These are phyloP conservation scores for Neoascochyta sp. DNA, from an alignment of 2,329 filamentous ascomycete species.

Conservation along the genomic window DNA sequence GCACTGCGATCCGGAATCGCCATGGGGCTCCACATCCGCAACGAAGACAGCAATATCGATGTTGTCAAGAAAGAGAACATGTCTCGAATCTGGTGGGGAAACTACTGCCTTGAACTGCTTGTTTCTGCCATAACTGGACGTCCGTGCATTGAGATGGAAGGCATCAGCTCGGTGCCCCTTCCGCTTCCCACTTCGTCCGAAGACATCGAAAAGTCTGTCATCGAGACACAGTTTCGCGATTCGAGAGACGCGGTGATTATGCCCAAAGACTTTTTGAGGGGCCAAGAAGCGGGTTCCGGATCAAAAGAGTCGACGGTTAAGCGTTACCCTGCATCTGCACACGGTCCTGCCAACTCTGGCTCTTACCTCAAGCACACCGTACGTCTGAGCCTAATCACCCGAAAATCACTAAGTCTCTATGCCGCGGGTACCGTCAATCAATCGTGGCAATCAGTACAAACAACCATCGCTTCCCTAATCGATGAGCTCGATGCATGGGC, in stretches of 20 bases:
- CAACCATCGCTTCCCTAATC: constrained; percentile 22
- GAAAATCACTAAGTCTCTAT: constrained; percentile 35
- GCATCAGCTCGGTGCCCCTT: constrained; percentile 28
- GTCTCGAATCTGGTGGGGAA: constrained; percentile 40
- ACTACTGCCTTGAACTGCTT: constrained; percentile 37
- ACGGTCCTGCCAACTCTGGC: constrained; percentile 17
- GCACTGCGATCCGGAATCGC: constrained; percentile 35
- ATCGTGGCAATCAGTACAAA: constrained; percentile 38
- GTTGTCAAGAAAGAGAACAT: constrained; percentile 32
- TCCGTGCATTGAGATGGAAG: constrained; percentile 29
- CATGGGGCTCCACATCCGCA: constrained; percentile 38
- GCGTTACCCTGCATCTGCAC: too few relatives aligned
- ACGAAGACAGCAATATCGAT: constrained; percentile 22
- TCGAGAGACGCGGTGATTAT: too few relatives aligned
- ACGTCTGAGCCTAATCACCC: constrained; percentile 26
- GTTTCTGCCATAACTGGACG: constrained; percentile 39
- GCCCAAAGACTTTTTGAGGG: too few relatives aligned
- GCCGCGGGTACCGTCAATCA: constrained; percentile 21
- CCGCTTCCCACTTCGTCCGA: constrained; percentile 30
- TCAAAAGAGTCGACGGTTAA: not conserved
- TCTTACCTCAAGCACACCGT: constrained; percentile 17
- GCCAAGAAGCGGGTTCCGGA: too few relatives aligned
- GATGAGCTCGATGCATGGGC: constrained; percentile 36
- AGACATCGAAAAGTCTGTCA: constrained; percentile 15
- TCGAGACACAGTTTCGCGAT: constrained; percentile 13